phyloP scores from a whole-genome alignment of 129 eudicot genomes.

The Lactuca saligna region DNA sequence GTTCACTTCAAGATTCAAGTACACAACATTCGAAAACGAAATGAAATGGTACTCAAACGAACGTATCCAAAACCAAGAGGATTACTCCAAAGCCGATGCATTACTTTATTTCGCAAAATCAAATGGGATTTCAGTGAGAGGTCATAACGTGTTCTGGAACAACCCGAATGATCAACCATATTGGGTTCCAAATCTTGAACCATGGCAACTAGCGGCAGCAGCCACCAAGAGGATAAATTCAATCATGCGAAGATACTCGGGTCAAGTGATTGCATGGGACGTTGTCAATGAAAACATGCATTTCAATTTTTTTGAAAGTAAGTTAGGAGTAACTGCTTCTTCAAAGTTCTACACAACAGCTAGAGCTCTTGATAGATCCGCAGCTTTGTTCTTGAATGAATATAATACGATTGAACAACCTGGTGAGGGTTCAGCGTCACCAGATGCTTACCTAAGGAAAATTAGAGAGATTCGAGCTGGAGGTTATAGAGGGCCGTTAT shows the following conservation, averaged over 20 bases:
- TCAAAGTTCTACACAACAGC: conserved; percentile 25
- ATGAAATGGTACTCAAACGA: conserved; percentile 63
- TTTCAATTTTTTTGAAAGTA: conserved; percentile 48
- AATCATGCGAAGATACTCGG: conserved; percentile 39
- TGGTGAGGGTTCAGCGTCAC: conserved; percentile 33
- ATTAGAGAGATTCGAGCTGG: conserved; percentile 20
- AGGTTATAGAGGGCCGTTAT: conserved; percentile 45
- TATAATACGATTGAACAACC: conserved; percentile 57
- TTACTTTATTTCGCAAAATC: conserved; percentile 42
- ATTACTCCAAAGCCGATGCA: conserved; percentile 36
- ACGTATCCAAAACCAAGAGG: conserved; percentile 26
- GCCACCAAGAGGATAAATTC: conserved; percentile 39
- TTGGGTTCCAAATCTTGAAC: conserved; percentile 43
- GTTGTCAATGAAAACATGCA: conserved; percentile 79
- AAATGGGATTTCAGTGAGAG: conserved; percentile 47
- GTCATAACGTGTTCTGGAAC: conserved; percentile 77
- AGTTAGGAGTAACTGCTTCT: conserved; percentile 42
- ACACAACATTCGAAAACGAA: conserved; percentile 56
- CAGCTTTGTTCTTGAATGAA: conserved; percentile 65
- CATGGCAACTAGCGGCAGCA: conserved; percentile 27
- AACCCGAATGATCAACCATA: conserved; percentile 41
- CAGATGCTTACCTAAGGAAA: conserved; percentile 45
- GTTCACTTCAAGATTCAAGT: conserved; percentile 59
- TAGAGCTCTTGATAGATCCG: conserved; percentile 20
- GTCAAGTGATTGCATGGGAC: conserved; percentile 63